Conservation (phyloP, 2,329 filamentous ascomycete genomes). For the Kalaharituber pfeilii region DNA sequence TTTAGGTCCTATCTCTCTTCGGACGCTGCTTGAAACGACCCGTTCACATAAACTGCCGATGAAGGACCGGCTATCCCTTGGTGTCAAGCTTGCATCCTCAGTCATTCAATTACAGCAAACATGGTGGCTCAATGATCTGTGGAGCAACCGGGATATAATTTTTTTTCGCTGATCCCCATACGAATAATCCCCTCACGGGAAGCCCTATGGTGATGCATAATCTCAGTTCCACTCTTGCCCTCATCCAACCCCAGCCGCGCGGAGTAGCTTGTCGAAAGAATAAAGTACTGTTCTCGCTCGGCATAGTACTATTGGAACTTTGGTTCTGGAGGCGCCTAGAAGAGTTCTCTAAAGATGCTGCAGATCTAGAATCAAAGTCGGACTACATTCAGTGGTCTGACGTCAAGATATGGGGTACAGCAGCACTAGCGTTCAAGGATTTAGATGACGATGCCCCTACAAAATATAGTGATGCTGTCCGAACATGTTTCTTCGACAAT, state of each 20-base stretch:
- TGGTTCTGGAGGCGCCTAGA: constrained; percentile 23
- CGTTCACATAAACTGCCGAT: neutral
- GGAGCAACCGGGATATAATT: constrained; percentile 12
- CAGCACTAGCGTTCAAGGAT: neutral
- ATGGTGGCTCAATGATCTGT: constrained; percentile 14
- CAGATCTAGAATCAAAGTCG: neutral
- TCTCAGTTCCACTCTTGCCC: neutral
- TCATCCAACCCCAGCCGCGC: neutral
- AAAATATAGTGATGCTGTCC: neutral
- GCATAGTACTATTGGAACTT: constrained; percentile 26
- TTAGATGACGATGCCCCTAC: neutral
- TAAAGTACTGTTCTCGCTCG: constrained; percentile 25
- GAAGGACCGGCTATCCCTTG: constrained; percentile 8
- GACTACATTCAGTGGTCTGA: neutral
- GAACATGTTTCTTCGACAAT: neutral
- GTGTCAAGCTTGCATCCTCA: constrained; percentile 12
- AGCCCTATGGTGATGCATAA: constrained; percentile 7
- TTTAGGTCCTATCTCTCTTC: constrained; percentile 4
- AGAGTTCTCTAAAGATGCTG: neutral
- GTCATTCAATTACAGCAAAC: constrained; percentile 15
- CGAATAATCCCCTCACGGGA: neutral
- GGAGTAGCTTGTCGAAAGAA: constrained; percentile 22
- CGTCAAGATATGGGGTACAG: constrained; percentile 12
- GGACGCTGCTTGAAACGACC: neutral
- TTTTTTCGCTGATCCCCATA: constrained; percentile 1